phyloP scores from a whole-genome alignment of 345 rosid species.

The Citrus australasica region DNA sequence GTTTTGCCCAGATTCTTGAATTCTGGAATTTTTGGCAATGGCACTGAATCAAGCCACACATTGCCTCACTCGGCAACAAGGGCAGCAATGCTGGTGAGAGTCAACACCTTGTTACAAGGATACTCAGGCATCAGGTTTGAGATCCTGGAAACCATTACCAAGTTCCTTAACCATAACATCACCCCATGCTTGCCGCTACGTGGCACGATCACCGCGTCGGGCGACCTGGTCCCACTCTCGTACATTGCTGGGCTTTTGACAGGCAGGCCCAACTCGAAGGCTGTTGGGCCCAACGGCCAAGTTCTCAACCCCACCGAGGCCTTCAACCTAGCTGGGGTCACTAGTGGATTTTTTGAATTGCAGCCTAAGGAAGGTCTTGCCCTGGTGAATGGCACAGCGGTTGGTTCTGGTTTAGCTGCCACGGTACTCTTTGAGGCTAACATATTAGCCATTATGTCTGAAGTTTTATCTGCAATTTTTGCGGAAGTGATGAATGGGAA shows the following conservation, averaged over 20 bases:
- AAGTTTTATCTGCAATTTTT: slow-evolving; percentile 58
- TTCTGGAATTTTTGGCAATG: slow-evolving; percentile 63
- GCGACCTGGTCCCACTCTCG: slow-evolving; percentile 69
- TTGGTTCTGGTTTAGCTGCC: slow-evolving; percentile 74
- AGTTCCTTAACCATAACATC: slow-evolving; percentile 57
- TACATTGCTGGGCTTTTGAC: slow-evolving; percentile 62
- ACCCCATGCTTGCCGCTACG: slow-evolving; percentile 77
- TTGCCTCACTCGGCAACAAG: slow-evolving; percentile 58
- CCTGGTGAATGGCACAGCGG: slow-evolving; percentile 71
- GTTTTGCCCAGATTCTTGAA: slow-evolving; percentile 45
- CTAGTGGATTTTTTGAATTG: slow-evolving; percentile 48
- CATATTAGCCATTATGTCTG: slow-evolving; percentile 42
- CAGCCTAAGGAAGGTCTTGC: slow-evolving; percentile 83
- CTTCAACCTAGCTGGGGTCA: slow-evolving; percentile 42
- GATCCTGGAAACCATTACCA: slow-evolving; percentile 61
- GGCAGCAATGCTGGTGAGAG: slow-evolving; percentile 75
- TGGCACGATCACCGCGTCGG: slow-evolving; percentile 70
- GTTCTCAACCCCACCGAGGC: slow-evolving; percentile 42
- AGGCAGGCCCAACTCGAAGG: slow-evolving; percentile 61
- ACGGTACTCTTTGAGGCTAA: slow-evolving; percentile 63
- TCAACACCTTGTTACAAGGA: slow-evolving; percentile 76
- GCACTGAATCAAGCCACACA: slow-evolving; percentile 53
- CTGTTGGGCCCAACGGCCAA: slow-evolving; percentile 53
- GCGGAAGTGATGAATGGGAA: slow-evolving; percentile 79
- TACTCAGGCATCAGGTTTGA: slow-evolving; percentile 74